Base-by-base conservation (phyloP, 2,329 filamentous ascomycete genomes). In the Ophidiomyces ophidiicola region DNA sequence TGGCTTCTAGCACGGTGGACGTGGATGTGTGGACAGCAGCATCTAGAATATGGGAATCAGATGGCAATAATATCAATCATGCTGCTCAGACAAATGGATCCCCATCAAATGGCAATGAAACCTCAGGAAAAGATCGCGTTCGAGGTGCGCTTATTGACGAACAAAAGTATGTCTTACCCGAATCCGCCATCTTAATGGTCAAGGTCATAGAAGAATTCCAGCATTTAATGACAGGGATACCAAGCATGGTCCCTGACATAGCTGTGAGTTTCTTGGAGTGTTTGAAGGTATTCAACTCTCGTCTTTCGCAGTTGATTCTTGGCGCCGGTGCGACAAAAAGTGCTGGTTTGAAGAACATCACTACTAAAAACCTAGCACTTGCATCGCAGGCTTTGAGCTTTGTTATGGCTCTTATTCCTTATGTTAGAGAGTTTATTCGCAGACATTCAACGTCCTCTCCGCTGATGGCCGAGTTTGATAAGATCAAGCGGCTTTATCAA, bases 341-440 rank as follows among this genome's bases (percentile, higher is more conserved):
- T 17, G 90, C 87, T 1, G 88, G 88, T 0, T 68, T 98, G 14
- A 94, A 86, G 58, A 94, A 94, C 53, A 98, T 98, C 57, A 94
- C 84, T 0, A 94, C 90, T 0, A 90, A 90, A 52, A 88, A 98
- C 61, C 72, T 98, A 1, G 87, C 90, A 0, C 75, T 96, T 12
- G 87, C 90, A 2, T 87, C 82, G 0, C 88, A 94, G 58, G 82
- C 87, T 0, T 64, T 96, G 14, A 80, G 81, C 31, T 94, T 98
- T 57, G 77, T 93, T 32, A 82, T 87, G 17, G 78, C 84, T 0
- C 68, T 96, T 1, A 79, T 94, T 3, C 88, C 90, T 0, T 87
- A 96, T 55, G 72, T 94, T 19, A 78, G 88, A 31, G 90, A 96
- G 61, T 94, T 92, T 50, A 77, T 92, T 15, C 80, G 90, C 7